Evolutionary conservation across 495 filamentous ascomycete species (phyloP), one percentile per base, ranked within the genome.

Genomic region (Xylaria bambusicola): DNA sequence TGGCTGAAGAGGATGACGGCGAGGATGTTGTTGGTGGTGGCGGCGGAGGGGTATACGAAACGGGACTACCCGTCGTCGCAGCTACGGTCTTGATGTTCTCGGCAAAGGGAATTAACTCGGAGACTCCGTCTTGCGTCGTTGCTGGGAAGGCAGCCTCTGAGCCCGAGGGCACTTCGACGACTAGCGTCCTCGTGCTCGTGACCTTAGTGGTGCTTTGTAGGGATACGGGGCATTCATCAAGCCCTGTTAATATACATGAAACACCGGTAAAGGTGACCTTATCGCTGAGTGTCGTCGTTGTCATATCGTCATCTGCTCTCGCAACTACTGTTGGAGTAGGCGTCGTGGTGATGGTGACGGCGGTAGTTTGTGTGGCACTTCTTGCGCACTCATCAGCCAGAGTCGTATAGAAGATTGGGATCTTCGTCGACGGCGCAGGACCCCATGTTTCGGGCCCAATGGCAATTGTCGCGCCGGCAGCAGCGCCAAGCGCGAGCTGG

Each of bases 371-470:
- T 13, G 61, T 52, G 17, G 31, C 50, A 27, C 49, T 52, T n/a
- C 57, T 42, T 17, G 77, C 79, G 64, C 82, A 86, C 1, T 67
- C 62, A 45, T 74, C 71, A 23, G 75, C 72, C 15, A 84, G 58
- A 0, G 76, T 82, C 2, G 81, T 84, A 66, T 80, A 81, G 60
- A 75, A 86, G 53, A 86, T 68, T 0, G 81, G 78, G 18, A 77
- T 73, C 6, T 74, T 74, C 0, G 76, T 80, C 31, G 70, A 67
- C 6, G 77, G 71, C 8, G 67, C 53, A 2, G 79, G 81, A 6
- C 82, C 82, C 80, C 81, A 86, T 7, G 74, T 76, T 20, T 80
- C 61, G 10, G 20, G 20, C 6, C 63, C 68, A 13, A 84, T 41
- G 18, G 69, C 74, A 5, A 83, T 56, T 0, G 78, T 79, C 3